Evolutionary conservation across 2,329 filamentous ascomycete species (phyloP), one percentile per base, ranked within the genome.

Genomic region (Dactylellina cionopaga): DNA sequence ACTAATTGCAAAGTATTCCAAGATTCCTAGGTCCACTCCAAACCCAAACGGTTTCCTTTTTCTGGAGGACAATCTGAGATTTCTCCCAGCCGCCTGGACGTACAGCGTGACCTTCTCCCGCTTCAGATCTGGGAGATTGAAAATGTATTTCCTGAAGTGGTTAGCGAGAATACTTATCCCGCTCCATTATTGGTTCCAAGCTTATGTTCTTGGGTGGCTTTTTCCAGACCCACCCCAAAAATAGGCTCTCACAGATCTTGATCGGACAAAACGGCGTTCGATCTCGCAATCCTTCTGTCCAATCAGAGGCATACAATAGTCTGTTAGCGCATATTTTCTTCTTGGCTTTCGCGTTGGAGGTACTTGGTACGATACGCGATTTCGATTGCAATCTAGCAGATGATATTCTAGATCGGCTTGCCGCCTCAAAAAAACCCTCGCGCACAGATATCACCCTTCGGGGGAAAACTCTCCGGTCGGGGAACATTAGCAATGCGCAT

Each of bases 171-270:
- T 65, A 29, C 59, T 65, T 72, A 59, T 65, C 49, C 51, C 58
- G 47, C 33, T 5, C n/a, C 35, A 54, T 55, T 59, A 72, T 72
- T 72, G 68, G 68, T 22, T 31, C 55, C 31, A 56, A 51, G 29
- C 31, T 52, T 71, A n/a, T 47, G 46, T 51, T 64, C 31, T 59
- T 43, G 27, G 5, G 39, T 43, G 65, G 43, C 43, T 37, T 51
- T 62, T 46, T 58, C 37, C 41, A n/a, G 51, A 31, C 51, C 56
- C 66, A 46, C 43, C 68, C 66, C 68, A 72, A 72, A 72, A 72
- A 72, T 72, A 72, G 59, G 46, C 52, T n/a, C 31, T 44, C 66
- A 46, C 43, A 72, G 68, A 72, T 72, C 68, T 65, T 60, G 59
- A 72, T 72, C 66, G 49, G 27, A 64, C 24, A 41, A 64, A 31